A percentile compares a stretch with the other conserved stretches of the same genome.
Conservation (phyloP, 257 asterid species). For the Apocynum venetum region DNA sequence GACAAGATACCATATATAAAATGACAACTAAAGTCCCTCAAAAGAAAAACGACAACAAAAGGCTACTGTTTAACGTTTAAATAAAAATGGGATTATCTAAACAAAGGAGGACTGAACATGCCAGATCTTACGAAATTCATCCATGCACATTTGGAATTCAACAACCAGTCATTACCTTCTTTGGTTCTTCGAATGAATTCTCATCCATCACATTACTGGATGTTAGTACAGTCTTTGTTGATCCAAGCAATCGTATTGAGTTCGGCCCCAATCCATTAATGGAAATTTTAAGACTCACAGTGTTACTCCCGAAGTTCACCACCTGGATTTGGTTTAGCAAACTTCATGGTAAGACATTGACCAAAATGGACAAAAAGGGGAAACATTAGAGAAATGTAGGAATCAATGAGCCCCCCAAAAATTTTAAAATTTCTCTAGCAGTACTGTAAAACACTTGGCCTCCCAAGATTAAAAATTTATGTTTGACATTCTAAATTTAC, state of each 20-base stretch:
- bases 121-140: neutral
- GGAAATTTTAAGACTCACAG: slow-evolving; percentile 45
- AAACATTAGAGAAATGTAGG: neutral
- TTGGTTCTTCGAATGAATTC: slow-evolving; percentile 62
- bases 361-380: neutral
- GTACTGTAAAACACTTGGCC: no score
- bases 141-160: neutral
- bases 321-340: slow-evolving; percentile 33
- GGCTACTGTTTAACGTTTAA: no score
- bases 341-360: neutral
- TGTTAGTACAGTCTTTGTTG: slow-evolving; percentile 51
- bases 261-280: slow-evolving; percentile 39
- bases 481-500: no score
- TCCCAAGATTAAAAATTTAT: no score
- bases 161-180: slow-evolving; percentile 42
- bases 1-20: neutral
- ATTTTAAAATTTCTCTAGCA: no score
- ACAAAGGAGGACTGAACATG: neutral
- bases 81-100: neutral
- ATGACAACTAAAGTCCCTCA: no score
- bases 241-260: slow-evolving; percentile 37
- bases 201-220: slow-evolving; percentile 61
- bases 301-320: slow-evolving; percentile 58
- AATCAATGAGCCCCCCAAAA: neutral
- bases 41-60: no score